Evolutionary conservation across 1,284 basidiomycete genomes (phyloP), one percentile per base, ranked within the genome.

Genomic region (Cryptococcus deneoformans): DNA sequence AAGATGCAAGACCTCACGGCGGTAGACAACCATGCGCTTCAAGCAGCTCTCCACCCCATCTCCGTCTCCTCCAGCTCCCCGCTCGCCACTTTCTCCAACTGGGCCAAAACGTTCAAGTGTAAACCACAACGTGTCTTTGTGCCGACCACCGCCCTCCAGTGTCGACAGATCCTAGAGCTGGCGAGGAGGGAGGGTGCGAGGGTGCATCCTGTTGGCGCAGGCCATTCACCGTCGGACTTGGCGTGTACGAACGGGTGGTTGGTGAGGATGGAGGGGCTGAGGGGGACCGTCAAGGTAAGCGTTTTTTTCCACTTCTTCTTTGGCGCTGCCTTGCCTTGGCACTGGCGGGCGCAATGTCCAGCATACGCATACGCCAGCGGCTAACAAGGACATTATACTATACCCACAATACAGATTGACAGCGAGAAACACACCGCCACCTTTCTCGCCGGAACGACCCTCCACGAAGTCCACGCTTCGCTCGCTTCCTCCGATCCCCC

Each of bases 171-270:
- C 47, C 81, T 99, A 37, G 92, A 93, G 76, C 85, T 93, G 29
- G 93, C 93, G 0, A 81, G 87, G 11, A 80, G 89, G 46, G 85
- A 90, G 69, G 80, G 83, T 10, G 85, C 84, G 63, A 82, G 83
- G 36, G 81, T 98, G 42, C 86, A 93, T 55, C 89, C 91, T 0
- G 87, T 88, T 35, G 95, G 94, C 8, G 85, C 92, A 8, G 93
- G 92, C 0, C 95, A 98, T 79, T 90, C 88, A 62, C 96, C 95
- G 9, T 90, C 87, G 72, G 95, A 98, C 79, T 81, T 98, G 52
- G 87, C 89, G 0, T 95, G 90, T 77, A 92, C 90, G 0, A 83
- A 80, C 54, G 90, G 86, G 11, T 93, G 85, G 80, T 87, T 95
- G 83, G 77, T 95, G 54, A 83, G 87, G 52, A 89, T 88, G 62